Conservation (phyloP, 345 rosid genomes). For the Salix brachista region DNA sequence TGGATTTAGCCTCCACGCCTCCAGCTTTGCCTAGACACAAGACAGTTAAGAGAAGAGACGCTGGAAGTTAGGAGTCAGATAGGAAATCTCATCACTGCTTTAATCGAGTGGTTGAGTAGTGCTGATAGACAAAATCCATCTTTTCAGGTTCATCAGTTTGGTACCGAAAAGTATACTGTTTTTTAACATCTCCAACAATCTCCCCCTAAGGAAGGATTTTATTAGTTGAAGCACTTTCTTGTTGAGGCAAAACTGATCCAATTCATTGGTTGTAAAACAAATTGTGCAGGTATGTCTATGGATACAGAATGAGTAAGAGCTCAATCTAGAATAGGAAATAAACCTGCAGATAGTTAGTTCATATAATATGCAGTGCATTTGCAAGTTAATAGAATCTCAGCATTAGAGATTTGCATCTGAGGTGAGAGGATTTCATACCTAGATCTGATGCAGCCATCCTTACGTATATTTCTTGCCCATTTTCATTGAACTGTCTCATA, state of each 20-base stretch:
- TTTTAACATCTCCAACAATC: too few relatives aligned
- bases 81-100: neutral
- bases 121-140: neutral
- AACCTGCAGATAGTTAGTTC: neutral
- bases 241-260: neutral
- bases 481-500: neutral
- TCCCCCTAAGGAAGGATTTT: too few relatives aligned
- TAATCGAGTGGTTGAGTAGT: neutral
- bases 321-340: neutral
- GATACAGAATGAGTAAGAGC: neutral
- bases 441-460: slow-evolving; percentile 2
- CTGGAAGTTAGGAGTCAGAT: neutral
- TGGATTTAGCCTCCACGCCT: neutral
- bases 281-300: neutral
- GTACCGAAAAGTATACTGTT: too few relatives aligned
- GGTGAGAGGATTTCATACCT: neutral
- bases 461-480: neutral
- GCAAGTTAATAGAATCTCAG: neutral
- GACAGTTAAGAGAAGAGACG: neutral
- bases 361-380: neutral
- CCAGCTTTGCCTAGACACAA: neutral
- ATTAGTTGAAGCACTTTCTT: too few relatives aligned
- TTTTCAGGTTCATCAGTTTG: too few relatives aligned
- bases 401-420: neutral
- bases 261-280: neutral